phyloP scores from a whole-genome alignment of 805 yeast genomes.

The Debaryomyces hansenii region DNA sequence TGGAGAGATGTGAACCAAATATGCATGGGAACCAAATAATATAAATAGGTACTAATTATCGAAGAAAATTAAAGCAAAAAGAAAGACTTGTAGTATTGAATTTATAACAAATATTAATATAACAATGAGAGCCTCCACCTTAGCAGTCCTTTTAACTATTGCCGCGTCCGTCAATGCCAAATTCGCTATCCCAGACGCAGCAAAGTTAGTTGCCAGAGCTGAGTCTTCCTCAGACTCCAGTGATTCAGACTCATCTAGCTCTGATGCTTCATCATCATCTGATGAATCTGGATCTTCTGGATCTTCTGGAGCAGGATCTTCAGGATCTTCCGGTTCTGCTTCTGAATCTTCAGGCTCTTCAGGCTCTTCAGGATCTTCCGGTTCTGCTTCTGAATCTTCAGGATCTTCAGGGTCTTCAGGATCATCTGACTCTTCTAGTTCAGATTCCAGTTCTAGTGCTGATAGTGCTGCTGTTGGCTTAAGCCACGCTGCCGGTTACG shows the following conservation, averaged over 20 bases:
- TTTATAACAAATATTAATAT: neutral
- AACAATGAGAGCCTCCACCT: slow-evolving; percentile 12
- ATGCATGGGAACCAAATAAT: too few species aligned
- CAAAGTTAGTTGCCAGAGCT: slow-evolving; percentile 2
- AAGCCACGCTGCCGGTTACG: slow-evolving; percentile 8
- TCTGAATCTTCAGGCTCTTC: slow-evolving; percentile 3
- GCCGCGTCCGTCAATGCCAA: slow-evolving; percentile 12
- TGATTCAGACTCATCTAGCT: neutral
- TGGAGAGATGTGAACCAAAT: too few species aligned
- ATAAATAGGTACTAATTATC: too few species aligned
- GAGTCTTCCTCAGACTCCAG: slow-evolving; percentile 4
- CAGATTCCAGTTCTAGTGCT: slow-evolving; percentile 2
- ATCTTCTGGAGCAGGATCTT: slow-evolving; percentile 3
- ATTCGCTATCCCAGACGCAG: slow-evolving; percentile 1
- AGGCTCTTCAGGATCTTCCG: neutral
- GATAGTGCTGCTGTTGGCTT: neutral
- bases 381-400: slow-evolving; percentile 1
- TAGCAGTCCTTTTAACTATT: slow-evolving; percentile 11
- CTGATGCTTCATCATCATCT: neutral
- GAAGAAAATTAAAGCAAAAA: neutral
- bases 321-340: slow-evolving; percentile 2
- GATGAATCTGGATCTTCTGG: slow-evolving; percentile 4
- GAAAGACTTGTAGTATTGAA: neutral
- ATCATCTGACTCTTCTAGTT: slow-evolving; percentile 6
- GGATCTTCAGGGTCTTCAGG: slow-evolving; percentile 5